These are phyloP conservation scores for Cucurbita ficifolia DNA, from an alignment of 306 rosid species.

Conservation along the genomic window DNA sequence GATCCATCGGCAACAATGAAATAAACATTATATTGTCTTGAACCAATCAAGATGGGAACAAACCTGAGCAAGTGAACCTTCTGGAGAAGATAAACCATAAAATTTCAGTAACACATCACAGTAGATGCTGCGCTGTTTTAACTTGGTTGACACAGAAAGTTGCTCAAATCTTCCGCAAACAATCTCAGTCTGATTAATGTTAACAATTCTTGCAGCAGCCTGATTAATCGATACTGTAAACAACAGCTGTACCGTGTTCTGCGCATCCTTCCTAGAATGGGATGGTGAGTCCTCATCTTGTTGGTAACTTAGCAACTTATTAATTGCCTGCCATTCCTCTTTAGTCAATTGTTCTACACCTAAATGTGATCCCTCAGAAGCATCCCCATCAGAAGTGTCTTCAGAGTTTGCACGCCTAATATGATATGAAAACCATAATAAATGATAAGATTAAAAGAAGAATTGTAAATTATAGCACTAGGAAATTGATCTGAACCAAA, in stretches of 20 bases:
- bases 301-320: constrained; percentile 72
- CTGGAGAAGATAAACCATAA: constrained; percentile 86
- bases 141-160: constrained; percentile 77
- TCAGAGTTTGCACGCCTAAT: constrained; percentile 44
- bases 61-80: constrained; percentile 98
- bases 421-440: constrained; percentile 1
- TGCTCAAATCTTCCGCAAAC: constrained; percentile 82
- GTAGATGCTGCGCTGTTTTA: constrained; percentile 66
- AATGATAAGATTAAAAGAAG: neutral
- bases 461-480: neutral
- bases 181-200: constrained; percentile 61
- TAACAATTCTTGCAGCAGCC: constrained; percentile 79
- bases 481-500: neutral
- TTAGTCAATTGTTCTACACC: constrained; percentile 62
- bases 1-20: neutral
- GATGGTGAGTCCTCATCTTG: constrained; percentile 50
- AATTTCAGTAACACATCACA: constrained; percentile 68
- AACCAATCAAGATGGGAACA: constrained; percentile 12
- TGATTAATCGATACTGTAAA: constrained; percentile 62
- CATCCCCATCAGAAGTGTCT: constrained; percentile 34
- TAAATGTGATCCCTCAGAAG: constrained; percentile 37
- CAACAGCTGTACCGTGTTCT: constrained; percentile 60
- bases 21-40: constrained; percentile 1
- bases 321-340: constrained; percentile 94
- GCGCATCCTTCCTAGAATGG: constrained; percentile 48